Percentiles rank a stretch among this genome's conserved stretches.
phyloP scores from a whole-genome alignment of 768 basidiomycete genomes.

The Grammothele lineata region DNA sequence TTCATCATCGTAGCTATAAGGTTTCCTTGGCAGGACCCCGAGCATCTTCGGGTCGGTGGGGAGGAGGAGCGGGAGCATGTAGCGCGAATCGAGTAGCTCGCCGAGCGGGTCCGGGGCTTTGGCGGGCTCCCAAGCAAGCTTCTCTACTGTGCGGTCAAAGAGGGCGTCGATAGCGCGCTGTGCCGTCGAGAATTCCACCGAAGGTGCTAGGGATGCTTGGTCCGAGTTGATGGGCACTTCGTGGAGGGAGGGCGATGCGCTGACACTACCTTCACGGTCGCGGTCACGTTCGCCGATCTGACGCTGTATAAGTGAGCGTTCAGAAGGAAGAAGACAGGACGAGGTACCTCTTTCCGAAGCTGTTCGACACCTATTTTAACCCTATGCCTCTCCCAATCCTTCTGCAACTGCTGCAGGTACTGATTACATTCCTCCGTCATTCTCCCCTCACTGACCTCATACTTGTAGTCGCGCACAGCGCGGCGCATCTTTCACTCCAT shows the following conservation, averaged over 20 bases:
- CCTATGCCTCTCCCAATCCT: constrained; percentile 94
- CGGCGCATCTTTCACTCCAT: constrained; percentile 70
- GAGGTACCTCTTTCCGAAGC: constrained; percentile 71
- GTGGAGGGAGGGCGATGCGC: constrained; percentile 36
- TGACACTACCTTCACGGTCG: constrained; percentile 48
- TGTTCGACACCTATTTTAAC: constrained; percentile 85
- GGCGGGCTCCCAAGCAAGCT: constrained; percentile 72
- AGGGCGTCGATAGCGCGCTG: constrained; percentile 72
- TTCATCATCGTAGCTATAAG: constrained; percentile 31
- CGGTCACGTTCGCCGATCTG: constrained; percentile 69
- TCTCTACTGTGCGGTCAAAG: constrained; percentile 65
- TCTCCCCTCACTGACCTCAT: constrained; percentile 85
- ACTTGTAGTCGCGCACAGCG: constrained; percentile 89
- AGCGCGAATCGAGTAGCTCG: constrained; percentile 87
- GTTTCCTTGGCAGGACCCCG: constrained; percentile 58
- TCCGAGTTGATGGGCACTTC: constrained; percentile 12
- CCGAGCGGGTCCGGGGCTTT: constrained; percentile 79
- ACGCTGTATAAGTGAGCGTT: too few species aligned
- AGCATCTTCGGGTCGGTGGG: constrained; percentile 79
- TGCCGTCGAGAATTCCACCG: constrained; percentile 28
- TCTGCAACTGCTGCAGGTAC: constrained; percentile 92
- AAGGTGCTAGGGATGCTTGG: constrained; percentile 28
- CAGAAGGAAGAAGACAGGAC: not conserved
- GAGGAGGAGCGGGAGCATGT: constrained; percentile 86
- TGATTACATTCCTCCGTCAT: constrained; percentile 96